Conservation (phyloP, 192 early-diverging fungal species). For the Backusella morwellensis region DNA sequence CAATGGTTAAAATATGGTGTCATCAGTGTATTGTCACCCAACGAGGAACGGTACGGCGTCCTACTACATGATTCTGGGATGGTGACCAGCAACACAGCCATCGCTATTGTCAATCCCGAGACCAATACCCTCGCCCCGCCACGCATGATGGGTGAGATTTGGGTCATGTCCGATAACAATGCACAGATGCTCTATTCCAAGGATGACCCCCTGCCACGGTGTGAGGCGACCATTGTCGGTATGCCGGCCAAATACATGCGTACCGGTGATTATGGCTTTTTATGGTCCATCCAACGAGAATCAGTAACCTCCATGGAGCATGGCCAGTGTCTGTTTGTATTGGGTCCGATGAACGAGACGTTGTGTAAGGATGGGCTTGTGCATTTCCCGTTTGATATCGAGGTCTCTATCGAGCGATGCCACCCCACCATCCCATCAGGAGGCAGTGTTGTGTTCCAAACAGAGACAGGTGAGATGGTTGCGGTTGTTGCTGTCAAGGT, state of each 20-base stretch:
- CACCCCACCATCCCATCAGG: constrained; percentile 46
- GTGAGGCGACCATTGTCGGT: constrained; percentile 53
- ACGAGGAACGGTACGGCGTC: constrained; percentile 49
- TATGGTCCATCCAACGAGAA: constrained; percentile 55
- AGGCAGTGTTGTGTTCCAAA: constrained; percentile 27
- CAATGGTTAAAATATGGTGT: constrained; percentile 60
- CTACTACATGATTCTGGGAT: constrained; percentile 67
- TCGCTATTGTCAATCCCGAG: constrained; percentile 77
- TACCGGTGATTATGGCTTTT: constrained; percentile 80
- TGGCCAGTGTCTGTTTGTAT: constrained; percentile 67
- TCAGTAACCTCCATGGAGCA: constrained; percentile 20
- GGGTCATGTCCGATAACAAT: constrained; percentile 60
- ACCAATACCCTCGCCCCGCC: constrained; percentile 59
- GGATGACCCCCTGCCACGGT: constrained; percentile 34
- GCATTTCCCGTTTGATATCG: constrained; percentile 73
- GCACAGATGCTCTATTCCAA: constrained; percentile 40
- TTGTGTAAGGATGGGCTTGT: constrained; percentile 65
- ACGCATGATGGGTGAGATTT: constrained; percentile 78
- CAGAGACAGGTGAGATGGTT: constrained; percentile 18
- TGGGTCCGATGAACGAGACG: constrained; percentile 66
- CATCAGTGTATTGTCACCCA: constrained; percentile 50
- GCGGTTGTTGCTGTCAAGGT: constrained; percentile 22
- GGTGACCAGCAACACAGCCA: constrained; percentile 67
- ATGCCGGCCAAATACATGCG: constrained; percentile 61
- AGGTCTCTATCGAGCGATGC: constrained; percentile 62